Evolutionary conservation across 148 eudicot species (phyloP).

Genomic region (Rhododendron vialii): DNA sequence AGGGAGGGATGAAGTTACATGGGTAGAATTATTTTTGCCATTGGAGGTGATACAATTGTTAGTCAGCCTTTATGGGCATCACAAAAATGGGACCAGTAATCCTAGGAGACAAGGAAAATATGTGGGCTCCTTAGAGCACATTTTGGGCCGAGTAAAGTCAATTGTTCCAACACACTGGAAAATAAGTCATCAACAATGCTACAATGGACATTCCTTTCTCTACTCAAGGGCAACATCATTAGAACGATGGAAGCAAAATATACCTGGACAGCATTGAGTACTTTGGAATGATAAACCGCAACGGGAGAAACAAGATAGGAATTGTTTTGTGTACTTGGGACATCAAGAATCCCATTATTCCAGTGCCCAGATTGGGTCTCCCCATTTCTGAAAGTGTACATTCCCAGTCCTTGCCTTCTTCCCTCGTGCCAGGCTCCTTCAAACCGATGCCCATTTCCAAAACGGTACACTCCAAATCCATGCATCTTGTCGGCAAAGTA

Average conservation of each 20-base stretch:
- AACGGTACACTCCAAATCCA: constrained; percentile 82
- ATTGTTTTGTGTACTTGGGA: constrained; percentile 80
- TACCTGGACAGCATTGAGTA: constrained; percentile 87
- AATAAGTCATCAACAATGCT: background rate
- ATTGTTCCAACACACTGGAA: background rate
- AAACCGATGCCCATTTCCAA: constrained; percentile 81
- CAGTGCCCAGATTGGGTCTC: constrained; percentile 94
- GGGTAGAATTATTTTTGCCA: background rate
- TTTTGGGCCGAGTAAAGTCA: background rate
- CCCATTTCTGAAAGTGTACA: constrained; percentile 86
- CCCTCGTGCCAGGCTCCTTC: constrained; percentile 99
- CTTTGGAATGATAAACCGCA: constrained; percentile 94
- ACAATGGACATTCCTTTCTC: background rate
- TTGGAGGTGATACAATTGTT: background rate
- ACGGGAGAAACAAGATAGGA: constrained; percentile 66
- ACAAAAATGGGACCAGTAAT: background rate
- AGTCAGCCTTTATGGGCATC: background rate
- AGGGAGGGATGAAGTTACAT: background rate
- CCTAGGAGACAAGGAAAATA: background rate
- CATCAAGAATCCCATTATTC: constrained; percentile 79
- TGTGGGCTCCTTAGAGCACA: background rate
- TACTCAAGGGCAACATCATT: background rate
- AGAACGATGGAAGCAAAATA: background rate
- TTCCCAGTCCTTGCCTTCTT: constrained; percentile 91
- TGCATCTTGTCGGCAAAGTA: constrained; percentile 98